A percentile compares a stretch with the other conserved stretches of the same genome.
phyloP scores from a whole-genome alignment of 129 eudicot species.

The Saposhnikovia divaricata region DNA sequence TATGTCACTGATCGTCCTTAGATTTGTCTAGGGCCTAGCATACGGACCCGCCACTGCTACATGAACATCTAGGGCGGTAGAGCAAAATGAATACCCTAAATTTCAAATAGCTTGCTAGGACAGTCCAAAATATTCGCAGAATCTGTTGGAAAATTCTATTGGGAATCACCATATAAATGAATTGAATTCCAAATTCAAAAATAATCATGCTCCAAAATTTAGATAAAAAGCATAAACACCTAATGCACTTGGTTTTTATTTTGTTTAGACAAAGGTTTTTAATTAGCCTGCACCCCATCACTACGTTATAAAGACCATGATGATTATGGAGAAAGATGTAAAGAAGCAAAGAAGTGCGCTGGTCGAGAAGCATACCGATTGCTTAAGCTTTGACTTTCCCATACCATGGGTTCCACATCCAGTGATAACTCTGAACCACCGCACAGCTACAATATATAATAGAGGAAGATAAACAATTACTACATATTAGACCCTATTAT shows the following conservation, averaged over 20 bases:
- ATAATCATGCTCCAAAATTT: neutral
- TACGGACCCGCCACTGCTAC: neutral
- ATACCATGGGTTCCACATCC: conserved; percentile 88
- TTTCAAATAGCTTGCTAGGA: neutral
- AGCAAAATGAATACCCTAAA: neutral
- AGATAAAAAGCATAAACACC: neutral
- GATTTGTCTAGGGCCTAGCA: too few species aligned
- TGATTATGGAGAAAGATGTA: neutral
- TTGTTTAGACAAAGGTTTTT: neutral
- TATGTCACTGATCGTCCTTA: too few species aligned
- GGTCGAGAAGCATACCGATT: conserved; percentile 50
- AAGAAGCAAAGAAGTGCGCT: neutral
- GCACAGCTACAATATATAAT: conserved; percentile 58
- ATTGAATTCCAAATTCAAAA: neutral
- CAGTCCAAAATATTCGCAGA: neutral
- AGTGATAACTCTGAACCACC: conserved; percentile 74
- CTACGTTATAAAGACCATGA: neutral
- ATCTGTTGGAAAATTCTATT: neutral
- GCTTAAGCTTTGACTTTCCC: conserved; percentile 87
- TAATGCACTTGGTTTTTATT: neutral
- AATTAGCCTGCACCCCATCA: neutral
- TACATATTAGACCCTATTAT: neutral
- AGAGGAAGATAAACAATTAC: neutral
- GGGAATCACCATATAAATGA: neutral
- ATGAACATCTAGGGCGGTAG: neutral